Evolutionary conservation across 2,329 filamentous ascomycete genomes (phyloP).

Genomic region (Fusarium oligoseptatum): DNA sequence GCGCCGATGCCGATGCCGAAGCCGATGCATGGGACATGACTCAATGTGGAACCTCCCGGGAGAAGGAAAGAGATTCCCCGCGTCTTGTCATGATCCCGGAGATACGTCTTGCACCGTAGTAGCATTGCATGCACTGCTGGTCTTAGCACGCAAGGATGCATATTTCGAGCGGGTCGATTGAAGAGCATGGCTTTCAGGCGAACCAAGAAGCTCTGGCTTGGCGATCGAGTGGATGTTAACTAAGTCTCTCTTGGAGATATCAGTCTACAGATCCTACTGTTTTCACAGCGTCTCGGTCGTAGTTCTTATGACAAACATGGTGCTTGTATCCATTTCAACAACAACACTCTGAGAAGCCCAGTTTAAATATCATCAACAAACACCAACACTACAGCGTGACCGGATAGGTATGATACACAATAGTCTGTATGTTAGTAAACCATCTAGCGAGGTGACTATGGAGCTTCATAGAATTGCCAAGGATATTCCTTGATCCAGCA

Average conservation of each 20-base stretch:
- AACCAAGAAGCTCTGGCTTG: slow-evolving; percentile 10
- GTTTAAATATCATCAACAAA: not conserved
- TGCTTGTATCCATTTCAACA: not conserved
- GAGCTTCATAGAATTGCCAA: not conserved
- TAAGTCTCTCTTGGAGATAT: not conserved
- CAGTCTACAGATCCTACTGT: slow-evolving; percentile 2
- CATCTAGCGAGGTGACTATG: not conserved
- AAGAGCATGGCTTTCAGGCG: not conserved
- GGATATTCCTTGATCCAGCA: not conserved
- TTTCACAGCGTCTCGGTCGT: slow-evolving; percentile 24
- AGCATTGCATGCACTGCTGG: not conserved
- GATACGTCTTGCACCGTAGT: not conserved
- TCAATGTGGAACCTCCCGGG: not conserved
- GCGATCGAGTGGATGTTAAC: not conserved
- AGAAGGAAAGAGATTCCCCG: not conserved
- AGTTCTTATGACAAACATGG: not conserved
- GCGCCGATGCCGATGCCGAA: not conserved
- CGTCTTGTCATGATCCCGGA: not conserved
- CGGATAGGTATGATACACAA: too few relatives aligned
- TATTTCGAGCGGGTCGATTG: not conserved
- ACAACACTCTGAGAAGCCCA: not conserved
- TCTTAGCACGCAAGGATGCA: not conserved
- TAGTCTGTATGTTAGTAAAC: not conserved
- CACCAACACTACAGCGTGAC: not conserved
- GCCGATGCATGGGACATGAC: slow-evolving; percentile 2